Percentiles rank a stretch among this genome's conserved stretches.
Evolutionary conservation across 768 basidiomycete species (phyloP).

Genomic region (Boletus bicolor): DNA sequence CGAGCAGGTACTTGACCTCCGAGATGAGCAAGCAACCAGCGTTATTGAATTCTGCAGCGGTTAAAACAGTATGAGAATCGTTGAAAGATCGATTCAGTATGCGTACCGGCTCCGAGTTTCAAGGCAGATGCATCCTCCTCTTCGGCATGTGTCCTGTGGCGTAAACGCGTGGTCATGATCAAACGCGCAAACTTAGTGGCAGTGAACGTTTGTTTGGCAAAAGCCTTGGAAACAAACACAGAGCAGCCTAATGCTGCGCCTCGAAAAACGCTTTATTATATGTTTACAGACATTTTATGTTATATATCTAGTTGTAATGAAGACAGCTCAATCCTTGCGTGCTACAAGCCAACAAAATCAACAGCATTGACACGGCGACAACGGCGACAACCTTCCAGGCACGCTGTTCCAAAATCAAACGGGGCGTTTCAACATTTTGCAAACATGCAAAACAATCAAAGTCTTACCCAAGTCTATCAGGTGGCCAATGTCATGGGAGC

Average conservation of each 20-base stretch:
- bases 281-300: conserved; percentile 37
- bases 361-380: conserved; percentile 32
- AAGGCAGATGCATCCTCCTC: conserved; percentile 85
- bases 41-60: conserved; percentile 75
- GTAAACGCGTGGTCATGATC: conserved; percentile 53
- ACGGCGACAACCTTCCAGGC: conserved; percentile 6
- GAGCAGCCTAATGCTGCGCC: neutral
- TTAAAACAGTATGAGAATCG: neutral
- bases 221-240: conserved; percentile 28
- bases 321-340: conserved; percentile 22
- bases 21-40: conserved; percentile 88
- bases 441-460: neutral
- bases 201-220: conserved; percentile 41
- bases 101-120: conserved; percentile 72
- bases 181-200: conserved; percentile 43
- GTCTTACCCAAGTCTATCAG: conserved; percentile 24
- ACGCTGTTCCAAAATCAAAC: conserved; percentile 9
- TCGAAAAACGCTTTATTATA: conserved; percentile 29
- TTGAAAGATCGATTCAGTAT: too few relatives aligned
- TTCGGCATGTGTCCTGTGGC: conserved; percentile 63
- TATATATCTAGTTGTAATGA: conserved; percentile 32
- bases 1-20: conserved; percentile 87
- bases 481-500: conserved; percentile 24
- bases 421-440: conserved; percentile 1
- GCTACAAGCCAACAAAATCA: conserved; percentile 25